These are phyloP conservation scores for Trichoderma sp. DNA, from an alignment of 2,329 filamentous ascomycete species.

Conservation along the genomic window DNA sequence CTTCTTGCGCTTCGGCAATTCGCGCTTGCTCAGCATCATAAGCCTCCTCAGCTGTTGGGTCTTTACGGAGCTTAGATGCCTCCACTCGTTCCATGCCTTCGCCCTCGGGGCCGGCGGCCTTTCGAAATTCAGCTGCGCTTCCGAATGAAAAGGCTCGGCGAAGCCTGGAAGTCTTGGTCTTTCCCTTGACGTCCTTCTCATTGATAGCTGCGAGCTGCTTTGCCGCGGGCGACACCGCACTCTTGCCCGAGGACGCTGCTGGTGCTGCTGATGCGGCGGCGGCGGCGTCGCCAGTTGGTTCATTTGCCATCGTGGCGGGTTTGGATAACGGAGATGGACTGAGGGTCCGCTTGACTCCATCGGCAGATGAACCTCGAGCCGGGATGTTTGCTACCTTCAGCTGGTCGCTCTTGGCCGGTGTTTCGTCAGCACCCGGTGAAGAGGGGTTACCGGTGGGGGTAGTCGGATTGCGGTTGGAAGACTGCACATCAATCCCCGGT, in stretches of 20 bases:
- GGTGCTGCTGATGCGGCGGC: conserved; percentile 28
- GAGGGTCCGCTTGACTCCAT: conserved; percentile 61
- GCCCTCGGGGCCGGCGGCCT: conserved; percentile 62
- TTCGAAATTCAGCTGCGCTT: conserved; percentile 84
- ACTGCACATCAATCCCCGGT: conserved; percentile 49
- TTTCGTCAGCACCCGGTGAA: conserved; percentile 47
- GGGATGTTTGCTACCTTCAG: conserved; percentile 56
- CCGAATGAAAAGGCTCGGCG: conserved; percentile 95
- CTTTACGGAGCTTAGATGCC: conserved; percentile 61
- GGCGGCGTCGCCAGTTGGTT: conserved; percentile 42
- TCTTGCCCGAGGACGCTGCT: conserved; percentile 35
- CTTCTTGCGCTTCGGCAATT: conserved; percentile 91
- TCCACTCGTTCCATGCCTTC: conserved; percentile 38
- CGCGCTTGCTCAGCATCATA: conserved; percentile 85
- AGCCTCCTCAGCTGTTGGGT: conserved; percentile 59
- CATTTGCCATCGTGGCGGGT: conserved; percentile 61
- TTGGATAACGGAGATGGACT: conserved; percentile 73
- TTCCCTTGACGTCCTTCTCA: conserved; percentile 72
- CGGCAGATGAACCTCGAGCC: conserved; percentile 60
- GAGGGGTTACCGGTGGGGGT: conserved; percentile 53
- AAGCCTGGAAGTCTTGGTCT: conserved; percentile 81
- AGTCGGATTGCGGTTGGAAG: conserved; percentile 56
- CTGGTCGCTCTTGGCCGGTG: conserved; percentile 49
- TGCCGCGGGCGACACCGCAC: conserved; percentile 65
- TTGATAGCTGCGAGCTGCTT: conserved; percentile 85